Evolutionary conservation across 2,329 filamentous ascomycete genomes (phyloP), one percentile per base, ranked within the genome.

Genomic region (Zymoseptoria ardabiliae): DNA sequence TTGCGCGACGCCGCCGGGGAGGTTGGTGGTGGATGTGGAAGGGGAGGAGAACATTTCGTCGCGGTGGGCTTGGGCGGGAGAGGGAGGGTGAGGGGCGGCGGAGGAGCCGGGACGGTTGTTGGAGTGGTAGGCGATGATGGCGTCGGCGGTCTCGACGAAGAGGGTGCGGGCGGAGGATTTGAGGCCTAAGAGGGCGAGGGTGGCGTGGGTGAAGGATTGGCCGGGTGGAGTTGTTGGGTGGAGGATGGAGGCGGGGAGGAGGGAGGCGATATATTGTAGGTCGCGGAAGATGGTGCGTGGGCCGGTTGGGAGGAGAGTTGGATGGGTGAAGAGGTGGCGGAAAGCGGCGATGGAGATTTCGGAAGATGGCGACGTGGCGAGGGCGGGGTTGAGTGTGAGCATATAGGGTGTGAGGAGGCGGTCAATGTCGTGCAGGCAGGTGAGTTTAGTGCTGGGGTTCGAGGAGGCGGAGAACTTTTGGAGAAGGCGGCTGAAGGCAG

Each of bases 191-290:
- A 93, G 91, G 0, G 94, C 93, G 5, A 96, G 82, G 0, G 90
- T 91, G 23, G 91, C 88, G 68, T 96, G 90, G 83, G 91, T 90
- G 72, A 97, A 97, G 0, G 92, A 90, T 66, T 91, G 94, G 48
- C 84, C 81, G 55, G 79, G 78, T 13, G 68, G 56, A 17, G 82
- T 79, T 20, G 81, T 79, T 66, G 81, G 81, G 72, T 84, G 83
- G 11, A 87, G 74, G 50, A 80, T 80, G 10, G 81, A 76, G 4
- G 79, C 76, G 0, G 84, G 82, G 3, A 85, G 78, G 62, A 87
- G 84, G 0, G 84, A 81, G 2, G 84, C 82, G 61, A 87, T 85
- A 73, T 77, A 79, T 63, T 81, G 78, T 20, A 81, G 63, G 61
- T 80, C 78, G 50, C 78, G 70, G 68, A 80, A 80, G 4, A 81